A percentile compares a stretch with the other conserved stretches of the same genome.
Evolutionary conservation across 2,329 filamentous ascomycete species (phyloP).

Genomic region (Microdochium bolleyi): DNA sequence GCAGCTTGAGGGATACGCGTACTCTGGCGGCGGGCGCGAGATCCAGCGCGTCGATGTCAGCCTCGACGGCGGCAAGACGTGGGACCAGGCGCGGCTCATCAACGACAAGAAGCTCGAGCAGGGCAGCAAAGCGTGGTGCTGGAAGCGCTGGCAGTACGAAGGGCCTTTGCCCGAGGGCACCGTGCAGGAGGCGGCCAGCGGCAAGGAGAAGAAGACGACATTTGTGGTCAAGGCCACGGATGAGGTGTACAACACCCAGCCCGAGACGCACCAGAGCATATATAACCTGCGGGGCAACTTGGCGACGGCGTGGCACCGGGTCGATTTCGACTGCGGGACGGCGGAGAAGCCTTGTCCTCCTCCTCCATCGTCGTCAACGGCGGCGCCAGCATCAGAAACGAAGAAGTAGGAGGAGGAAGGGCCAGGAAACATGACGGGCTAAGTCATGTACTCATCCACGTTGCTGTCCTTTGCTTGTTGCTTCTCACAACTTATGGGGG

Average conservation of each 20-base stretch:
- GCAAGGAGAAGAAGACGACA: conserved; percentile 31
- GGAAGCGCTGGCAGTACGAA: conserved; percentile 55
- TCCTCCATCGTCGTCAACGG: background rate
- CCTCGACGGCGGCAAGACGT: conserved; percentile 53
- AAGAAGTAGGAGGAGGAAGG: no score
- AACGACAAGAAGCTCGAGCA: conserved; percentile 30
- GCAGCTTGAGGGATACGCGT: conserved; percentile 54
- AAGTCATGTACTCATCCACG: no score
- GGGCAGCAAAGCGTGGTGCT: conserved; percentile 49
- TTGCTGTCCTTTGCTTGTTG: no score
- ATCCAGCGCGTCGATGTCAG: conserved; percentile 62
- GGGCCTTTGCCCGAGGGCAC: conserved; percentile 30
- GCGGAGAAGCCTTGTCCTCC: background rate
- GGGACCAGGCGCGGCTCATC: conserved; percentile 55
- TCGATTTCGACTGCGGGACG: conserved; percentile 23
- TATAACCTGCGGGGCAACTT: conserved; percentile 60
- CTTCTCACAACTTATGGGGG: no score
- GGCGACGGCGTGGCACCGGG: conserved; percentile 59
- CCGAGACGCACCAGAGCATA: conserved; percentile 49
- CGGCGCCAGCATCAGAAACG: no score
- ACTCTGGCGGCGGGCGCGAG: conserved; percentile 57
- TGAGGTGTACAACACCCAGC: conserved; percentile 59
- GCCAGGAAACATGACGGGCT: no score
- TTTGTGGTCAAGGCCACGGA: conserved; percentile 60
- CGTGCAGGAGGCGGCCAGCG: conserved; percentile 9